Base-by-base conservation (phyloP, 2,329 filamentous ascomycete species). In the Pyrenochaeta sp. region DNA sequence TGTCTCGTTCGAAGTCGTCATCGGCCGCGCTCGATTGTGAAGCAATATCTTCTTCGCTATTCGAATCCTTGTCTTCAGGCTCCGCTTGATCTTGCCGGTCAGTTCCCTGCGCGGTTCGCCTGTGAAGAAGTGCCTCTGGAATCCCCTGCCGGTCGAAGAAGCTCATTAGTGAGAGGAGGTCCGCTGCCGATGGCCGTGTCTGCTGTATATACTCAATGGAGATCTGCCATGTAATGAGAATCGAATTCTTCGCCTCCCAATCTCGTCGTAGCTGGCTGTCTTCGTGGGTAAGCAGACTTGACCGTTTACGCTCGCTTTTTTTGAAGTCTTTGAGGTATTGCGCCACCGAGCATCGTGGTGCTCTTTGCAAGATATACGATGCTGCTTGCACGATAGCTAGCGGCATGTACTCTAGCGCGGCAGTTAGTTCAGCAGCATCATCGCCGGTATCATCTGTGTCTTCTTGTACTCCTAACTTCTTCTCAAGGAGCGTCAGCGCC, bases 121-220 rank as follows among this genome's bases (percentile, higher is more conserved):
- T 9, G 7, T 21, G 7, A 14, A 40, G 37, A 7, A 15, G 31
- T 58, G 9, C 15, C 7, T 71, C 66, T 0, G 73, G 72, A 17
- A 81, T 78, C 14, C 68, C 74, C 54, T 80, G 71, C n/a, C 68
- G 63, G 43, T 81, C 70, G 55, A 77, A 81, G 49, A 79, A 40
- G 18, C 37, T 40, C 37, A 40, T 40, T 3, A 40, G 37, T 18
- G 37, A 40, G 7, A 40, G 37, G 11, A 40, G 37, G 20, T 40
- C 64, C 4, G 77, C 68, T 4, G 79, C 79, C 7, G 66, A 42
- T 9, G 27, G 47, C 27, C 41, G 12, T 2, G 9, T 51, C 1
- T 59, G 49, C 15, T 63, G 69, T 61, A 1, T 4, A 18, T 40
- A 18, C 1, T 40, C 37, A 11, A 40, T 23, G 7, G 37, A 40